These are phyloP conservation scores for Diddensiella caesifluorescens DNA, from an alignment of 805 yeast species.

Conservation along the genomic window DNA sequence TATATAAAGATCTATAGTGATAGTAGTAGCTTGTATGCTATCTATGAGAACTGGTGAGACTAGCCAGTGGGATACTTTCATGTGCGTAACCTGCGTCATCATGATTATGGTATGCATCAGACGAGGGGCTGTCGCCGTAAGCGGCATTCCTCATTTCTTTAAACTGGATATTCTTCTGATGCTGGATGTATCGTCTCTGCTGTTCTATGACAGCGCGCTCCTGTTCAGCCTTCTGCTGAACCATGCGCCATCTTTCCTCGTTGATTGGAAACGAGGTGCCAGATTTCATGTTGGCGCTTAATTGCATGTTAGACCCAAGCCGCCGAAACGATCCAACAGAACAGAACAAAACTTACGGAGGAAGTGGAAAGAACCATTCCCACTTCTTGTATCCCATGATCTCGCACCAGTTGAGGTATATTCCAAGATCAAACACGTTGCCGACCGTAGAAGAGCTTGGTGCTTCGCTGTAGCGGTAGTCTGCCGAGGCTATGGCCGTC, in stretches of 20 bases:
- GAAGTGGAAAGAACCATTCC: slow-evolving; percentile 70
- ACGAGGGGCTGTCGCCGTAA: no score
- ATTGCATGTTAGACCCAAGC: no score
- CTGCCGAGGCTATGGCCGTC: slow-evolving; percentile 30
- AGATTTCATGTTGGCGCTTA: slow-evolving; percentile 34
- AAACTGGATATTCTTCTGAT: background rate
- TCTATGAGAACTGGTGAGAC: no score
- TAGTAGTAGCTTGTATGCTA: no score
- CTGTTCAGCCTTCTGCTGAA: slow-evolving; percentile 31
- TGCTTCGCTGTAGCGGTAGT: slow-evolving; percentile 37
- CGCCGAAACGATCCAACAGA: no score
- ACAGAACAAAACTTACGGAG: slow-evolving; percentile 22
- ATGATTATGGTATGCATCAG: no score
- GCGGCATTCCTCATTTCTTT: no score
- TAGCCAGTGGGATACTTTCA: no score
- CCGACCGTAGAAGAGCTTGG: slow-evolving; percentile 45
- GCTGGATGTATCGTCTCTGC: slow-evolving; percentile 10
- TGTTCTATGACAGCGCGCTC: slow-evolving; percentile 21
- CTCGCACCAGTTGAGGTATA: slow-evolving; percentile 51
- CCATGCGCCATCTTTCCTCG: slow-evolving; percentile 24
- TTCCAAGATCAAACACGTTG: slow-evolving; percentile 75
- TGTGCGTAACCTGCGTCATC: no score
- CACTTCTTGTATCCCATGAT: slow-evolving; percentile 66
- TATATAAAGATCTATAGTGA: no score
- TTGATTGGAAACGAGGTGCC: slow-evolving; percentile 34